Evolutionary conservation across 164 flowering plant species (phyloP).

Genomic region (Brasenia schreberi): DNA sequence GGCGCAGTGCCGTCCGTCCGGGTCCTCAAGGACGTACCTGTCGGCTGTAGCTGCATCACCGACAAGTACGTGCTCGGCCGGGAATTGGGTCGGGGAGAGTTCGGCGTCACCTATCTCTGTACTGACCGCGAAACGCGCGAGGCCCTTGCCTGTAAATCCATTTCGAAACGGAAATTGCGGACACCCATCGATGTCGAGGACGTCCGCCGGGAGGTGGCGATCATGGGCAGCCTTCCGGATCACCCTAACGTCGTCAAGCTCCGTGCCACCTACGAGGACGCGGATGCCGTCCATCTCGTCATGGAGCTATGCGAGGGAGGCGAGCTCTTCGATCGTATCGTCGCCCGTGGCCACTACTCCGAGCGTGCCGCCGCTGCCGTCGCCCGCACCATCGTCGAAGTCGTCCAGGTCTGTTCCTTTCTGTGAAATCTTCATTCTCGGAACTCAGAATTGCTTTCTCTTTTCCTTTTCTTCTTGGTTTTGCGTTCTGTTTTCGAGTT

Average conservation of each 20-base stretch:
- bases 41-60: slow-evolving; percentile 38
- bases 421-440: background rate
- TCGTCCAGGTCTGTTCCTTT: slow-evolving; percentile 25
- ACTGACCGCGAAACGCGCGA: slow-evolving; percentile 64
- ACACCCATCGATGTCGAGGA: slow-evolving; percentile 88
- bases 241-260: slow-evolving; percentile 69
- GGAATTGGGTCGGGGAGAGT: slow-evolving; percentile 94
- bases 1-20: slow-evolving; percentile 36
- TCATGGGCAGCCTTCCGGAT: slow-evolving; percentile 76
- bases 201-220: slow-evolving; percentile 78
- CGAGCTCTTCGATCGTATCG: slow-evolving; percentile 88
- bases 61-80: slow-evolving; percentile 84
- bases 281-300: slow-evolving; percentile 75
- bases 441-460: background rate
- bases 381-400: slow-evolving; percentile 75
- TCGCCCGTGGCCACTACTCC: slow-evolving; percentile 82
- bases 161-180: slow-evolving; percentile 78
- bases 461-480: background rate
- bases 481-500: background rate
- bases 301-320: slow-evolving; percentile 99
- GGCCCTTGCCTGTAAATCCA: slow-evolving; percentile 80
- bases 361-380: slow-evolving; percentile 85
- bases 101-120: slow-evolving; percentile 86
- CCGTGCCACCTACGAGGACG: slow-evolving; percentile 78
- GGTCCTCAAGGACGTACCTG: slow-evolving; percentile 62